Evolutionary conservation across 306 rosid genomes (phyloP).

Genomic region (Rosa chinensis): DNA sequence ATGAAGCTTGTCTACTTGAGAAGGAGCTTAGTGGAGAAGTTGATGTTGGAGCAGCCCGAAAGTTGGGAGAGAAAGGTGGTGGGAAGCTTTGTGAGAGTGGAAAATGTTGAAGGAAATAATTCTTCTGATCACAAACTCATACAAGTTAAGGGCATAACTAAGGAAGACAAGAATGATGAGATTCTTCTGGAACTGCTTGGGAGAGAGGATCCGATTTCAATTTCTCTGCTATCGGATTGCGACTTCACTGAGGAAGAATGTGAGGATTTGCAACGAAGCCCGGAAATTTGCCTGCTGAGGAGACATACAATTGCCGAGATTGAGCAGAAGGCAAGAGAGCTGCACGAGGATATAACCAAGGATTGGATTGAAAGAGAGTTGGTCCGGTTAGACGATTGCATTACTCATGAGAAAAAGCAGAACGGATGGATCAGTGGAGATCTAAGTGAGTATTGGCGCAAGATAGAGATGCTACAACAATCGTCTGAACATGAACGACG

Average conservation of each 20-base stretch:
- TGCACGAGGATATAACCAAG: neutral
- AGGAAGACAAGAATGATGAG: neutral
- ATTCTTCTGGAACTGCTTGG: slow-evolving; percentile 43
- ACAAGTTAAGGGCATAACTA: neutral
- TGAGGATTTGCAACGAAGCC: neutral
- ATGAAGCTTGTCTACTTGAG: slow-evolving; percentile 2
- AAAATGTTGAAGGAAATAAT: neutral
- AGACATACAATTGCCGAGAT: neutral
- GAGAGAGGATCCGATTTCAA: slow-evolving; percentile 35
- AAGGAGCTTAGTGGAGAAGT: neutral
- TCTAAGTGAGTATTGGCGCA: neutral
- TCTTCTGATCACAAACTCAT: neutral
- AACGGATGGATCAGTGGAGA: neutral
- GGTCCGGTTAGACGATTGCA: neutral
- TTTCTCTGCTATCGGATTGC: slow-evolving; percentile 54
- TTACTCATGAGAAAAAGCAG: neutral
- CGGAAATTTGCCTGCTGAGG: neutral
- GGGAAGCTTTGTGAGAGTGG: neutral
- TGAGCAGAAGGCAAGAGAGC: slow-evolving; percentile 2
- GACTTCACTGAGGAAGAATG: slow-evolving; percentile 58
- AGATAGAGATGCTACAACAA: neutral
- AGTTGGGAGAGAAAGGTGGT: slow-evolving; percentile 2
- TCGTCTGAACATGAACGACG: neutral
- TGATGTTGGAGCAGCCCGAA: neutral
- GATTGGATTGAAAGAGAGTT: neutral